A percentile compares a stretch with the other conserved stretches of the same genome.
Evolutionary conservation across 2,329 filamentous ascomycete genomes (phyloP).

Genomic region (Penicillium sp.): DNA sequence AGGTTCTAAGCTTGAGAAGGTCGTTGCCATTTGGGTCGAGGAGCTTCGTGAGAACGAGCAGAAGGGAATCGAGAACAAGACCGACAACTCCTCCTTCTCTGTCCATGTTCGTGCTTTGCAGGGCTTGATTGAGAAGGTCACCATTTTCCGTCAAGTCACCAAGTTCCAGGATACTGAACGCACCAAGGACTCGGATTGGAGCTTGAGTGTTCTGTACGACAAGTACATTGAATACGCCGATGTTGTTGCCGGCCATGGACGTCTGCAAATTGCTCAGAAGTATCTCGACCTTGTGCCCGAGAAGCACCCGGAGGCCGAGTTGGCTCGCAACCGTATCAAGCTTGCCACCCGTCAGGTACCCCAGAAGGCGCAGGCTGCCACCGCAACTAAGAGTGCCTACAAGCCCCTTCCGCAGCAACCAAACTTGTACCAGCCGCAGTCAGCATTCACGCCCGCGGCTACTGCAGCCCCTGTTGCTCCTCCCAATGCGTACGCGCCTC

Average conservation of each 20-base stretch:
- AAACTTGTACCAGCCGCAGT: constrained; percentile 40
- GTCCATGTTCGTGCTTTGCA: constrained; percentile 87
- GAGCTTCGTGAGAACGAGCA: constrained; percentile 85
- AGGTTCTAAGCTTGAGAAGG: constrained; percentile 96
- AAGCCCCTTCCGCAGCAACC: constrained; percentile 44
- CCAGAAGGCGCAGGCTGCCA: constrained; percentile 44
- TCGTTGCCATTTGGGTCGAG: constrained; percentile 88
- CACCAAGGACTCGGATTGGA: constrained; percentile 76
- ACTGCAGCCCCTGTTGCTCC: constrained; percentile 20
- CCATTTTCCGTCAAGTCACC: constrained; percentile 90
- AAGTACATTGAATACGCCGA: constrained; percentile 98
- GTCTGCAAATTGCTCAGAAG: constrained; percentile 81
- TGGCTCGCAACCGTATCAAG: constrained; percentile 81
- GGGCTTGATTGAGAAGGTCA: constrained; percentile 97
- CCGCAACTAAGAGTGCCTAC: constrained; percentile 46
- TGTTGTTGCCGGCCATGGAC: constrained; percentile 86
- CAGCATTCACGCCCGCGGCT: constrained; percentile 32
- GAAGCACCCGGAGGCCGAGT: constrained; percentile 82
- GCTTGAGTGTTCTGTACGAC: constrained; percentile 81
- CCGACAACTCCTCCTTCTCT: constrained; percentile 80
- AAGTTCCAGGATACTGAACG: constrained; percentile 84
- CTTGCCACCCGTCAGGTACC: constrained; percentile 72
- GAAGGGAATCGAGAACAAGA: constrained; percentile 67
- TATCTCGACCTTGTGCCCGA: constrained; percentile 86
- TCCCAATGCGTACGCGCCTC: constrained; percentile 42